Evolutionary conservation across 306 rosid genomes (phyloP).

Genomic region (Vicia sativa): DNA sequence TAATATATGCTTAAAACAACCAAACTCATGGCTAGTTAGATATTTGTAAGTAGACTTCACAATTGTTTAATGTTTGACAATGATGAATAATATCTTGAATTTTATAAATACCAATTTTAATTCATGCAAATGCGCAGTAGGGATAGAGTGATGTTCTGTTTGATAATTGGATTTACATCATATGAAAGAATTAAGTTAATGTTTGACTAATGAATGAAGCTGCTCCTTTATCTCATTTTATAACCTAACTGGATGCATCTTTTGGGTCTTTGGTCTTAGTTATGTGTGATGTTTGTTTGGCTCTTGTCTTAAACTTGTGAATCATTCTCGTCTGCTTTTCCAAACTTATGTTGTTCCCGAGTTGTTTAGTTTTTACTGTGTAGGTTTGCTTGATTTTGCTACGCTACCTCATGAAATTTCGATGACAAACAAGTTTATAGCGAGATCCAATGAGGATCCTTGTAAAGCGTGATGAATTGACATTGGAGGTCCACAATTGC

Average conservation of each 20-base stretch:
- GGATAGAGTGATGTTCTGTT: constrained; percentile 6
- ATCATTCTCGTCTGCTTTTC: constrained; percentile 7
- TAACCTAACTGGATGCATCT: background rate
- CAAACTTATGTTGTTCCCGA: constrained; percentile 24
- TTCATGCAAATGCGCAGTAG: background rate
- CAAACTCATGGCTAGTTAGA: constrained; percentile 1
- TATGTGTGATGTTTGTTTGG: background rate
- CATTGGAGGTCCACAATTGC: constrained; percentile 71
- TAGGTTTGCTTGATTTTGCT: constrained; percentile 96
- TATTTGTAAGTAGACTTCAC: background rate
- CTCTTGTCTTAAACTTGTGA: constrained; percentile 2
- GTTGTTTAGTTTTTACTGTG: constrained; percentile 32
- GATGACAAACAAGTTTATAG: constrained; percentile 94
- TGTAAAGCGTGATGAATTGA: constrained; percentile 98
- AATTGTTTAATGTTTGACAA: background rate
- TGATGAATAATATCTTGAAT: background rate
- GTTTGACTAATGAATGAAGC: background rate
- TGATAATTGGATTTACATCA: background rate
- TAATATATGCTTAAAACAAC: background rate
- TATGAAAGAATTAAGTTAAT: background rate
- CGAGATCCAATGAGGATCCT: constrained; percentile 98
- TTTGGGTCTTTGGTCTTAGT: background rate
- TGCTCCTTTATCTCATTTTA: background rate
- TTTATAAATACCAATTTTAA: background rate
- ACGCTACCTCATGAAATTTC: constrained; percentile 98